phyloP scores from a whole-genome alignment of 345 rosid species.

The Lepidium didymum region DNA sequence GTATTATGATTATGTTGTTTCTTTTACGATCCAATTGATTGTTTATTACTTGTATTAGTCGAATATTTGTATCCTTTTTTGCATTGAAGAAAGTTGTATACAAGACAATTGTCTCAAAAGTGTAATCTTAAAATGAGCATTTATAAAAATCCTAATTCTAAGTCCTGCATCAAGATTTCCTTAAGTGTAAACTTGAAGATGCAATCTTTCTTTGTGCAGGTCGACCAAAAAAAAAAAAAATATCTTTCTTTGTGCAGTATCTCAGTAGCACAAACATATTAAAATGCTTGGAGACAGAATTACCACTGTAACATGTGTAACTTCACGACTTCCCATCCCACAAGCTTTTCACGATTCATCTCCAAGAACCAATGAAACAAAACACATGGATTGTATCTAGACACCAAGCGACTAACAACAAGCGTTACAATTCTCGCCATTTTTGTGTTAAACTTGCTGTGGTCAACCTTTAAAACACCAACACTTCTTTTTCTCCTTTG shows the following conservation, averaged over 20 bases:
- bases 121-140: slow-evolving; percentile 8
- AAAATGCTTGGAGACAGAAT: neutral
- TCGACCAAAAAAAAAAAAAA: no score
- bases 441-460: neutral
- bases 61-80: neutral
- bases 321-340: neutral
- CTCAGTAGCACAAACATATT: neutral
- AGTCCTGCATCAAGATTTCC: neutral
- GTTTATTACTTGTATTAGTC: slow-evolving; percentile 13
- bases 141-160: neutral
- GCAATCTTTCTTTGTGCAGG: neutral
- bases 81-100: slow-evolving; percentile 18
- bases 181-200: neutral
- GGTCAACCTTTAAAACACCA: neutral
- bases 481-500: neutral
- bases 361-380: neutral
- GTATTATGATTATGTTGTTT: slow-evolving; percentile 1
- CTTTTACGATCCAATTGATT: slow-evolving; percentile 10
- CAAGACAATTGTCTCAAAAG: slow-evolving; percentile 12
- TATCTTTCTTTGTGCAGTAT: neutral
- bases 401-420: neutral
- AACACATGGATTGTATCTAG: neutral
- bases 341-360: neutral
- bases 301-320: no score
- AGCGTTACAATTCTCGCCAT: neutral